These are phyloP conservation scores for Phaseolus lunatus DNA, from an alignment of 306 rosid genomes.

Conservation along the genomic window DNA sequence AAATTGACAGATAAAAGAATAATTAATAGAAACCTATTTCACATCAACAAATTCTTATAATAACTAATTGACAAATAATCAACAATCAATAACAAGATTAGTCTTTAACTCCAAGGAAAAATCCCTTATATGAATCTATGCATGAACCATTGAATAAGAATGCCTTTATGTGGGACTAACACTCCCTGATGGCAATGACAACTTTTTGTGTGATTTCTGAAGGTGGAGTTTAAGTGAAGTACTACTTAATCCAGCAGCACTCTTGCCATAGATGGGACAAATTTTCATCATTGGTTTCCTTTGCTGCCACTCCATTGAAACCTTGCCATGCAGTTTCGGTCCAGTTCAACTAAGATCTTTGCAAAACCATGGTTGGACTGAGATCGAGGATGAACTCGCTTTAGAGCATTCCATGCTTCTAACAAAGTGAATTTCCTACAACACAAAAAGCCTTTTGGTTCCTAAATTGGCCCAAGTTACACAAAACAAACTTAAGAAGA, in stretches of 20 bases:
- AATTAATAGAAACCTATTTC: too few relatives aligned
- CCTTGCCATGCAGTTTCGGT: constrained; percentile 72
- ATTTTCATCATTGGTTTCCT: constrained; percentile 81
- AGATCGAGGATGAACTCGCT: constrained; percentile 83
- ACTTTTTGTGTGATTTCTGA: constrained; percentile 87
- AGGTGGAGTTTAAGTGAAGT: constrained; percentile 90
- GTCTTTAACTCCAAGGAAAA: too few relatives aligned
- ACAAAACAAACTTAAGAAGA: too few relatives aligned
- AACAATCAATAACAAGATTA: too few relatives aligned
- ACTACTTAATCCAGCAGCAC: constrained; percentile 86
- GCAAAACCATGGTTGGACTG: constrained; percentile 95
- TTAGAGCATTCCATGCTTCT: constrained; percentile 84
- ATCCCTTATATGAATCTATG: too few relatives aligned
- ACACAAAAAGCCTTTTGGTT: constrained; percentile 40
- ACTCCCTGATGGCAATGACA: constrained; percentile 90
- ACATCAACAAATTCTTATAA: too few relatives aligned
- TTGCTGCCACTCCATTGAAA: constrained; percentile 93
- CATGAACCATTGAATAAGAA: constrained; percentile 55
- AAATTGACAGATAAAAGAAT: too few relatives aligned
- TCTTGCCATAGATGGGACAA: constrained; percentile 88
- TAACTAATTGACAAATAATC: too few relatives aligned
- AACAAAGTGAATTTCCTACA: constrained; percentile 72
- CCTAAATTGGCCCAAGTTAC: background rate
- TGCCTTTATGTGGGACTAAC: constrained; percentile 69
- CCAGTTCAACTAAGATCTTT: constrained; percentile 66